A percentile compares a stretch with the other conserved stretches of the same genome.
Conservation (phyloP, 495 filamentous ascomycete species). For the Neurospora hispaniola region DNA sequence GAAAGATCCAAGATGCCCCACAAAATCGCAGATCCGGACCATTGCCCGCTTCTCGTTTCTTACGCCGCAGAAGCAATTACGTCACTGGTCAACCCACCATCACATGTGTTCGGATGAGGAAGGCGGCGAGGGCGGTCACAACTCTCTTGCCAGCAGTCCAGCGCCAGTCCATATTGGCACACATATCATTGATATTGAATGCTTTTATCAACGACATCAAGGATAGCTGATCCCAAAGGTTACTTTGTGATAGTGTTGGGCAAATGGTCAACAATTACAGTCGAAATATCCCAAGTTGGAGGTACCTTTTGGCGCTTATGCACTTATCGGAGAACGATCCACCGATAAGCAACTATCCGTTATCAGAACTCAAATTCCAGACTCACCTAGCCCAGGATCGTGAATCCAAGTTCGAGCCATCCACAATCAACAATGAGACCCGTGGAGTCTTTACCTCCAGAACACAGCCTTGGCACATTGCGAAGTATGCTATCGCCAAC, state of each 20-base stretch:
- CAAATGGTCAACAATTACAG: neutral
- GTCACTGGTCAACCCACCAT: neutral
- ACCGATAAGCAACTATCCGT: neutral
- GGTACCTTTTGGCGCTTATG: neutral
- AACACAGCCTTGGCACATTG: neutral
- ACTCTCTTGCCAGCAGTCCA: neutral
- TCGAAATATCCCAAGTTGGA: neutral
- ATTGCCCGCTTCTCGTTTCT: neutral
- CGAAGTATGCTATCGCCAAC: neutral
- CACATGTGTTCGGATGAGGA: neutral
- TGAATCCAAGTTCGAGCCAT: neutral
- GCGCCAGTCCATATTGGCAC: neutral
- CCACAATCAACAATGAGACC: neutral
- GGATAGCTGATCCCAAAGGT: neutral
- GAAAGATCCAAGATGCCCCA: neutral
- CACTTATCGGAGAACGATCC: neutral
- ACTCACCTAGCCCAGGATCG: neutral
- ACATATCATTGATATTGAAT: neutral
- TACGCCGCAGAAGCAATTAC: neutral
- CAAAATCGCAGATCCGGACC: neutral
- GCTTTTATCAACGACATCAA: neutral
- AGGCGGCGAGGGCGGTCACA: neutral
- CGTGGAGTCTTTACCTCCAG: neutral
- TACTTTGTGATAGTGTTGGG: neutral
- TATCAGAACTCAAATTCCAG: neutral